A percentile compares a stretch with the other conserved stretches of the same genome.
Conservation (phyloP, 2,329 filamentous ascomycete genomes). For the Penicillium concentricum region DNA sequence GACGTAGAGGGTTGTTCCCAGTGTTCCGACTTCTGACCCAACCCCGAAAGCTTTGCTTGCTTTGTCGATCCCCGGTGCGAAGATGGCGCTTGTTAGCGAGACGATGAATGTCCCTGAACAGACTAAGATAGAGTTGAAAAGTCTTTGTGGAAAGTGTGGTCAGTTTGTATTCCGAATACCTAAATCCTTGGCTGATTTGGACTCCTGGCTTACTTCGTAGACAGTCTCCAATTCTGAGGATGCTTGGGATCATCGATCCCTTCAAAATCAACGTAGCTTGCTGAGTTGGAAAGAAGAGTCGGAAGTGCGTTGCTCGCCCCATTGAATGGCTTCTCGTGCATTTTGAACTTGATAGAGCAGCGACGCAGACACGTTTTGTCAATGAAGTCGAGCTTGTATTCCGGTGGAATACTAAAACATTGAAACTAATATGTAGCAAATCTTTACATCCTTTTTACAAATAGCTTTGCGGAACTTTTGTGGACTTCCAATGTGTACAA, state of each 20-base stretch:
- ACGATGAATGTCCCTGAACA: conserved; percentile 51
- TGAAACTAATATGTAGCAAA: background rate
- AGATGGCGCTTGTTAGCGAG: conserved; percentile 59
- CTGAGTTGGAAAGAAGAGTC: conserved; percentile 47
- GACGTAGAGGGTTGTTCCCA: conserved; percentile 50
- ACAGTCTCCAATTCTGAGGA: conserved; percentile 52
- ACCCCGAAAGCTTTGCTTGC: conserved; percentile 53
- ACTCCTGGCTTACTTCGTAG: conserved; percentile 41
- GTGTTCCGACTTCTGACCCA: conserved; percentile 39
- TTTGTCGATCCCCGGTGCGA: conserved; percentile 60
- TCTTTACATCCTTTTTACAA: background rate
- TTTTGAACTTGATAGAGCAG: background rate
- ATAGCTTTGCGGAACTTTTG: background rate
- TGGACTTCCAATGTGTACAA: background rate
- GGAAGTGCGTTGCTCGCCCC: conserved; percentile 50
- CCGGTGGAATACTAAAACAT: background rate
- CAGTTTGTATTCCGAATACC: background rate
- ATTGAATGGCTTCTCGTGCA: conserved; percentile 14
- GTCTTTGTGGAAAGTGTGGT: conserved; percentile 5
- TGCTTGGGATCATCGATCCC: conserved; percentile 51
- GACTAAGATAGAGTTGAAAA: conserved; percentile 23
- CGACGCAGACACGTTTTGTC: background rate
- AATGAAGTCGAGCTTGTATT: background rate
- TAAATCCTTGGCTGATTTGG: background rate
- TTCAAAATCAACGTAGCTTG: conserved; percentile 57